Conservation (phyloP, 2,329 filamentous ascomycete species). For the Penicillium thymicola region DNA sequence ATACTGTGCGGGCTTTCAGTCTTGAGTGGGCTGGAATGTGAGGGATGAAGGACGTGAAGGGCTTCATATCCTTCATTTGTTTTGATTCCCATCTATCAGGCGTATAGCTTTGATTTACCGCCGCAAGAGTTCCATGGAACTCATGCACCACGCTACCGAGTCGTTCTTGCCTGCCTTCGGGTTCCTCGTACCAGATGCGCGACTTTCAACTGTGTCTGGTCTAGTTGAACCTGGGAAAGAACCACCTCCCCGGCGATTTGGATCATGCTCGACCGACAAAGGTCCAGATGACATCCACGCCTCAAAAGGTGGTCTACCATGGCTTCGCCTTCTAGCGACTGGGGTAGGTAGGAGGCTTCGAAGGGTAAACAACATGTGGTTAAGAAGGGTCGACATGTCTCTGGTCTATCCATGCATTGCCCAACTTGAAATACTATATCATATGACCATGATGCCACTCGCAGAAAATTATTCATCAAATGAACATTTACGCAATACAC, state of each 20-base stretch:
- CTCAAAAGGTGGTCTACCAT: background rate
- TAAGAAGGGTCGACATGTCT: background rate
- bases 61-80: background rate
- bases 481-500: background rate
- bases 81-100: background rate
- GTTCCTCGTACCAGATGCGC: background rate
- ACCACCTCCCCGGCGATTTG: background rate
- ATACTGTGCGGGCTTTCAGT: conserved; percentile 67
- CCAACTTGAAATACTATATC: background rate
- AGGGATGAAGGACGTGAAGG: conserved; percentile 19
- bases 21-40: conserved; percentile 95
- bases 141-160: background rate
- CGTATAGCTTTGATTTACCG: background rate
- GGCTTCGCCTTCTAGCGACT: background rate
- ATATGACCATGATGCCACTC: background rate
- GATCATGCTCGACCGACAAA: background rate
- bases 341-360: background rate
- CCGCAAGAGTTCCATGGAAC: background rate
- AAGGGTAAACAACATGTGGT: background rate
- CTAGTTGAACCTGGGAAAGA: background rate
- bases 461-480: background rate
- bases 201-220: background rate
- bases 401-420: background rate
- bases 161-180: background rate
- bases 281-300: background rate